Percentiles rank a stretch among this genome's conserved stretches.
phyloP scores from a whole-genome alignment of 345 rosid species.

The Sisymbrium altissimum region DNA sequence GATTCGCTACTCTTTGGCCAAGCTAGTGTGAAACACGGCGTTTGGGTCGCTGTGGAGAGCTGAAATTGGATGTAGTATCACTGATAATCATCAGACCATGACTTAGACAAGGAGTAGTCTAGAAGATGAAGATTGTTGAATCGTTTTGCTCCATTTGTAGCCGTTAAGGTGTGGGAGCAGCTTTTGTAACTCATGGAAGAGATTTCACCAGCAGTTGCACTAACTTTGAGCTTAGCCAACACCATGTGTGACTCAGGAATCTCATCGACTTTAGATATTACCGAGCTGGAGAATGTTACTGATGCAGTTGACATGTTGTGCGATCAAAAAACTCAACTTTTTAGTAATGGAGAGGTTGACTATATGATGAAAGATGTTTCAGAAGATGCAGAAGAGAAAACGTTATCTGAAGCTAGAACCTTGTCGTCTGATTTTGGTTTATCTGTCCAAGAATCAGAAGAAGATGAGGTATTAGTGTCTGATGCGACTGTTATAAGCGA shows the following conservation, averaged over 20 bases:
- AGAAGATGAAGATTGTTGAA: not conserved
- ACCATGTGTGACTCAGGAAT: conserved; percentile 59
- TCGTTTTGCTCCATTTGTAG: not conserved
- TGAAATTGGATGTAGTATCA: conserved; percentile 15
- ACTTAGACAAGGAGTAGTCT: not conserved
- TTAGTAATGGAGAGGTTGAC: conserved; percentile 31
- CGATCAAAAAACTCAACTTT: conserved; percentile 35
- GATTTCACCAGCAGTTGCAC: conserved; percentile 64
- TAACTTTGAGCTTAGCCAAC: conserved; percentile 65
- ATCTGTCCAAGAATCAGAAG: conserved; percentile 57
- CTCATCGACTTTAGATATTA: conserved; percentile 48
- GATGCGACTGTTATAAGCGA: conserved; percentile 43
- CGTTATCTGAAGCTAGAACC: conserved; percentile 38
- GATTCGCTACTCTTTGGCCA: conserved; percentile 1
- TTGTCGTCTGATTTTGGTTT: conserved; percentile 28
- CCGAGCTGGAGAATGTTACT: conserved; percentile 60
- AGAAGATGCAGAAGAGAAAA: conserved; percentile 22
- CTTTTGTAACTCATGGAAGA: conserved; percentile 62
- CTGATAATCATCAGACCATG: conserved; percentile 1
- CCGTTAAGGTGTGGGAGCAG: not conserved
- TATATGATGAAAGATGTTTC: conserved; percentile 27
- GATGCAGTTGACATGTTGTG: conserved; percentile 54
- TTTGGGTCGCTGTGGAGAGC: conserved; percentile 8
- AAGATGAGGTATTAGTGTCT: conserved; percentile 42
- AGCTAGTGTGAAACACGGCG: not conserved